A percentile compares a stretch with the other conserved stretches of the same genome.
Conservation (phyloP, 371 early-diverging fungal genomes). For the Mucor mucedo region DNA sequence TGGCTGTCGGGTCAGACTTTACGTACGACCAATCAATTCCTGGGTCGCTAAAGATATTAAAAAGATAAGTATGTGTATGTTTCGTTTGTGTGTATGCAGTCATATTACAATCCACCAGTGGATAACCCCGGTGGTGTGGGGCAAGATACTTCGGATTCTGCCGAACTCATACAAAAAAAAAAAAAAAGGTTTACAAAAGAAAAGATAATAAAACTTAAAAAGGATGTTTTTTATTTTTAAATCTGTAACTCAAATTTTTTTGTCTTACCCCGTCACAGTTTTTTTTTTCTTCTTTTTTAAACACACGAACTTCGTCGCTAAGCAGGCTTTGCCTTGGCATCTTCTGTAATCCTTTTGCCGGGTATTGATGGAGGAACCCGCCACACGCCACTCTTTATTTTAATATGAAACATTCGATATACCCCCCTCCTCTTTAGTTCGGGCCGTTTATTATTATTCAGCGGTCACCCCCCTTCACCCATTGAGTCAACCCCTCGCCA, state of each 20-base stretch:
- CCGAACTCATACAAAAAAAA: constrained; percentile 5
- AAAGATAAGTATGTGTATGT: not conserved
- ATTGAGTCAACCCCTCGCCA: no score
- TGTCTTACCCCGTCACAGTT: constrained; percentile 5
- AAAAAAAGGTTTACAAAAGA: constrained; percentile 7
- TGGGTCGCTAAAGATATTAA: constrained; percentile 11
- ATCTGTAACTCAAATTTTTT: not conserved
- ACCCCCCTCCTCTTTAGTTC: no score
- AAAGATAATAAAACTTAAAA: constrained; percentile 18
- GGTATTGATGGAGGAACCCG: no score
- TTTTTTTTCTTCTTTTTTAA: no score
- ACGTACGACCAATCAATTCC: constrained; percentile 28
- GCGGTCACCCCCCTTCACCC: no score
- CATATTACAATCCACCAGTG: constrained; percentile 27
- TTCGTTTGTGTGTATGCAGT: not conserved
- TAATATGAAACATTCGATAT: no score
- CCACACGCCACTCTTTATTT: no score
- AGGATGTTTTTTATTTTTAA: constrained; percentile 11
- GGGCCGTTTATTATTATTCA: no score
- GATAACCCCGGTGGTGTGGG: constrained; percentile 29
- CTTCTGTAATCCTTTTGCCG: no score
- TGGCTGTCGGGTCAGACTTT: constrained; percentile 24
- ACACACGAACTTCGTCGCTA: no score
- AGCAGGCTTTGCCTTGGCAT: no score
- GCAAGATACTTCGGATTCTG: constrained; percentile 15